Base-by-base conservation (phyloP, 441 rosid species). In the Isatis lusitanica region DNA sequence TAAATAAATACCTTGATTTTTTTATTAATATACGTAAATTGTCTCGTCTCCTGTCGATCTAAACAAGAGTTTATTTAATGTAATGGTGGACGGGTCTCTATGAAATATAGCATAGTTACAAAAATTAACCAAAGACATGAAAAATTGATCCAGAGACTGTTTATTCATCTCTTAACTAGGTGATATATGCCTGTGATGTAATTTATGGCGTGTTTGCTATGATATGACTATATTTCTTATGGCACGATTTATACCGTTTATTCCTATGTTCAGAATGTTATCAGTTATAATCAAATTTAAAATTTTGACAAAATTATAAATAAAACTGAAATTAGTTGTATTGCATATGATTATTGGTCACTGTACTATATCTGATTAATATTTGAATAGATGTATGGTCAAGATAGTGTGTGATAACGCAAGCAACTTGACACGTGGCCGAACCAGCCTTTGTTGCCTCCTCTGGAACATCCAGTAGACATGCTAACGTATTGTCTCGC, bases 401-500 rank as follows among this genome's bases (percentile, higher is more conserved):
- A 68, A 62, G 42, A 62, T 2, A 51, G 24, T 13, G 61, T n/a
- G 48, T 51, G 15, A 26, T 67, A 40, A 31, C 47, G 17, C 63
- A 57, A 44, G 36, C 57, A 69, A 69, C 44, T 47, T 31, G 12
- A 70, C 79, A 76, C 75, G 71, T 70, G 75, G 71, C 67, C 55
- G 30, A 76, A 64, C 62, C 57, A 56, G n/a, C 55, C 40, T 13
- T 56, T 63, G 79, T 76, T 70, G 56, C 79, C 66, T 76, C 71
- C 47, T 5, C 51, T 48, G 71, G 75, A 76, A 76, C 79, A 76
- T 63, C 66, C 2, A 57, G 24, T 70, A 55, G 79, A 76, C 79
- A 76, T 70, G 71, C n/a, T 70, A 65, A 68, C 38, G 55, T 68
- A 35, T 72, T 56, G 76, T 67, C 82, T 58, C 64, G 78, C 58